Conservation (phyloP, 306 rosid genomes). For the Sicyos edulis region DNA sequence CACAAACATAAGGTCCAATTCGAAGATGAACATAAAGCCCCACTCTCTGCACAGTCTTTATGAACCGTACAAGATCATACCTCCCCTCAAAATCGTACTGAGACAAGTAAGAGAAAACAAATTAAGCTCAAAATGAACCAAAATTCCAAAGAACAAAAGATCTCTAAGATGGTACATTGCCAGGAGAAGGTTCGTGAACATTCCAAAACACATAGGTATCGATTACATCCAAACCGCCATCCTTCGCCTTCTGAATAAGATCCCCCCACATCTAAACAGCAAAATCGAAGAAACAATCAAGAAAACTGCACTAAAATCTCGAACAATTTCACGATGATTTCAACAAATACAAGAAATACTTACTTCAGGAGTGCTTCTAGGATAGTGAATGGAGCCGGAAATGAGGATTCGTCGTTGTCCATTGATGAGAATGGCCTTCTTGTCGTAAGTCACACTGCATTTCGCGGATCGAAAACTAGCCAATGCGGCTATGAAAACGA, state of each 20-base stretch:
- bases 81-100: constrained; percentile 92
- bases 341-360: constrained; percentile 5
- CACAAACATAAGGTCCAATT: constrained; percentile 94
- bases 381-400: constrained; percentile 96
- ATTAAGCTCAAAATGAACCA: neutral
- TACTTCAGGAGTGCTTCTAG: constrained; percentile 92
- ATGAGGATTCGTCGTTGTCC: constrained; percentile 77
- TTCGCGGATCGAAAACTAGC: constrained; percentile 39
- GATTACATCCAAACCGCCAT: constrained; percentile 84
- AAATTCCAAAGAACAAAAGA: constrained; percentile 20
- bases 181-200: constrained; percentile 91
- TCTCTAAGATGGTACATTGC: constrained; percentile 56
- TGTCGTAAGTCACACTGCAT: constrained; percentile 66
- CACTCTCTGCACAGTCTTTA: constrained; percentile 75
- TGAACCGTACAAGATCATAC: constrained; percentile 75
- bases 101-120: constrained; percentile 18
- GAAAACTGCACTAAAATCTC: neutral
- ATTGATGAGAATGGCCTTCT: constrained; percentile 72
- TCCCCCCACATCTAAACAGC: constrained; percentile 90
- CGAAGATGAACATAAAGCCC: constrained; percentile 93
- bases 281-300: constrained; percentile 29
- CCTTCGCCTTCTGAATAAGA: constrained; percentile 78
- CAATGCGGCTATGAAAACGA: constrained; percentile 36
- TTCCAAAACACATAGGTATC: constrained; percentile 97
- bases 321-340: constrained; percentile 2